Percentiles rank a stretch among this genome's conserved stretches.
Evolutionary conservation across 768 basidiomycete genomes (phyloP).

Genomic region (Termitomyces sp.): DNA sequence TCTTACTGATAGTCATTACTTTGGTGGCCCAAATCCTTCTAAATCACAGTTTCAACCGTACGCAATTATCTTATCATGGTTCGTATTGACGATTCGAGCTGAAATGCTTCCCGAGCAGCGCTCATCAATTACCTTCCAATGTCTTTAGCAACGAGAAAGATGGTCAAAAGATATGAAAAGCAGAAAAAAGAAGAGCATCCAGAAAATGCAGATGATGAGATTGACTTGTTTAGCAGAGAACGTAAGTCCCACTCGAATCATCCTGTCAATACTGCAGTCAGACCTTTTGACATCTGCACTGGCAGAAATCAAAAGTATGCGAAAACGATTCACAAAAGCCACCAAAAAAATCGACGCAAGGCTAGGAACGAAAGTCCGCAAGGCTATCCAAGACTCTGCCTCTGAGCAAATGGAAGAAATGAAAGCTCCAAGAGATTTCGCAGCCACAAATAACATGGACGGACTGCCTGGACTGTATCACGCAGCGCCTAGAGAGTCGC

Average conservation of each 20-base stretch:
- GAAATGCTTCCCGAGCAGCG: slow-evolving; percentile 29
- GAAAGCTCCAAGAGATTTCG: not conserved
- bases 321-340: not conserved
- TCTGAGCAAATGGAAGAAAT: not conserved
- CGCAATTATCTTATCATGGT: not conserved
- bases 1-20: not conserved
- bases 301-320: not conserved
- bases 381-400: not conserved
- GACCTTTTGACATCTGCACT: not conserved
- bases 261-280: not conserved
- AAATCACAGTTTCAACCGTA: not conserved
- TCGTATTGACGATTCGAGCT: not conserved
- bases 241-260: not conserved
- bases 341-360: not conserved
- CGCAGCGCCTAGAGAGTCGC: not conserved
- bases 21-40: not conserved
- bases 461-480: not conserved
- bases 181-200: slow-evolving; percentile 20
- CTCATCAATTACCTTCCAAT: slow-evolving; percentile 55
- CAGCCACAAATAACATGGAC: not conserved
- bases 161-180: slow-evolving; percentile 38
- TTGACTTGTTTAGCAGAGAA: not conserved
- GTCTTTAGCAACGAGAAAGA: slow-evolving; percentile 57
- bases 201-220: not conserved
- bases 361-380: not conserved